A percentile compares a stretch with the other conserved stretches of the same genome.
Conservation (phyloP, 257 asterid genomes). For the Nyctanthes arbortristis region DNA sequence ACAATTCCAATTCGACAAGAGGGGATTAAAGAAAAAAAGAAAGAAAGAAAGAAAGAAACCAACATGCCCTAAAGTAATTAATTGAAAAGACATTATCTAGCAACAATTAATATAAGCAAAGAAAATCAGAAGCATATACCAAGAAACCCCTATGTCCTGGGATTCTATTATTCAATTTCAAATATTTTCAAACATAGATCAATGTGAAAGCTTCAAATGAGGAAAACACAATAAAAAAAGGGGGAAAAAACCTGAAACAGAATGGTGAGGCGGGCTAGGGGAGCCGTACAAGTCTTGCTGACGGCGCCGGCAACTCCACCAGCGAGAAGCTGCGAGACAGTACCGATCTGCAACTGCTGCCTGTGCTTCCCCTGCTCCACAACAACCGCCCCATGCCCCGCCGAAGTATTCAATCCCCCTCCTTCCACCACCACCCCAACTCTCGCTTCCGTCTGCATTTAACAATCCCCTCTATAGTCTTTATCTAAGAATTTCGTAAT, state of each 20-base stretch:
- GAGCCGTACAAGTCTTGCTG: slow-evolving; percentile 89
- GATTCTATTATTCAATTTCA: neutral
- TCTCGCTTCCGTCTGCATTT: slow-evolving; percentile 80
- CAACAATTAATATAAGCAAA: too few relatives aligned
- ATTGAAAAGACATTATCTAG: too few relatives aligned
- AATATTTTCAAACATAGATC: slow-evolving; percentile 1
- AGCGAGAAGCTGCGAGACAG: slow-evolving; percentile 74
- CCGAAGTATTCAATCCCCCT: slow-evolving; percentile 48
- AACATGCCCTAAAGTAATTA: neutral
- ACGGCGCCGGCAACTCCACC: slow-evolving; percentile 91
- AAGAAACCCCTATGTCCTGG: neutral
- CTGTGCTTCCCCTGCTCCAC: slow-evolving; percentile 49
- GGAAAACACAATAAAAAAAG: neutral
- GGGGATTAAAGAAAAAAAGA: too few relatives aligned
- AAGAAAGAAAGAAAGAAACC: neutral
- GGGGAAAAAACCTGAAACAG: slow-evolving; percentile 94
- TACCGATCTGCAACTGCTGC: slow-evolving; percentile 51
- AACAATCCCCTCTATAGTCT: slow-evolving; percentile 18
- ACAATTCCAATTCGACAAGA: neutral
- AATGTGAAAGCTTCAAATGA: neutral
- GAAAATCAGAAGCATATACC: neutral
- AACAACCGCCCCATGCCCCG: slow-evolving; percentile 45
- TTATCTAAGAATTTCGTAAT: neutral
- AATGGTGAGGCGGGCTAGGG: slow-evolving; percentile 85
- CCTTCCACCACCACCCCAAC: slow-evolving; percentile 66